A percentile compares a stretch with the other conserved stretches of the same genome.
phyloP scores from a whole-genome alignment of 108 stramenopile genomes.

The Cylindrotheca closterium region DNA sequence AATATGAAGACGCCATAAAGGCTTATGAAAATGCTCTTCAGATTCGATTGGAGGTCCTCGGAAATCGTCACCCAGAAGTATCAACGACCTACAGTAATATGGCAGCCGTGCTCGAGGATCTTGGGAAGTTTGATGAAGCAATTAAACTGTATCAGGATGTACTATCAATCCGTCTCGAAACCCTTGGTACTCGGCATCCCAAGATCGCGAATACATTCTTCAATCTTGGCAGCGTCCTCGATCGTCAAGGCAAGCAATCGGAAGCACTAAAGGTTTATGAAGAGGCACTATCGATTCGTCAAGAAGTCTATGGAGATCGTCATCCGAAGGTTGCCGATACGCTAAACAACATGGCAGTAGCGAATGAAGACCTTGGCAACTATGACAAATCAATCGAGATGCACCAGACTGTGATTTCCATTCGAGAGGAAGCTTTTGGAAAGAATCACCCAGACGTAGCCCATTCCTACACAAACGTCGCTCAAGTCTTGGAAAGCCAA shows the following conservation, averaged over 20 bases:
- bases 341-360: conserved; percentile 15
- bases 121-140: too few species aligned
- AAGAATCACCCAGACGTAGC: conserved; percentile 28
- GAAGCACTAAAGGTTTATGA: too few species aligned
- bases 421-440: conserved; percentile 17
- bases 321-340: conserved; percentile 13
- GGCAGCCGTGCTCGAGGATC: too few species aligned
- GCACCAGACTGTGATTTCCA: conserved; percentile 17
- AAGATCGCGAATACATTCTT: too few species aligned
- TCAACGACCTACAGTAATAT: too few species aligned
- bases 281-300: too few species aligned
- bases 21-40: conserved; percentile 24
- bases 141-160: too few species aligned
- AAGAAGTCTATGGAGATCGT: conserved; percentile 27
- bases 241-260: too few species aligned
- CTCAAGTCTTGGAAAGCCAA: conserved; percentile 15
- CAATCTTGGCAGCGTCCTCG: too few species aligned
- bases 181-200: too few species aligned
- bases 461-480: conserved; percentile 17
- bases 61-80: too few species aligned
- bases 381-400: conserved; percentile 18
- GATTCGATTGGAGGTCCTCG: conserved; percentile 16
- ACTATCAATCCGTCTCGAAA: too few species aligned
- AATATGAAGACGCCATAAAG: conserved; percentile 17
- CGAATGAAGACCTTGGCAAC: conserved; percentile 23